phyloP scores from a whole-genome alignment of 192 early-diverging fungal genomes.

The Coemansia sp. region DNA sequence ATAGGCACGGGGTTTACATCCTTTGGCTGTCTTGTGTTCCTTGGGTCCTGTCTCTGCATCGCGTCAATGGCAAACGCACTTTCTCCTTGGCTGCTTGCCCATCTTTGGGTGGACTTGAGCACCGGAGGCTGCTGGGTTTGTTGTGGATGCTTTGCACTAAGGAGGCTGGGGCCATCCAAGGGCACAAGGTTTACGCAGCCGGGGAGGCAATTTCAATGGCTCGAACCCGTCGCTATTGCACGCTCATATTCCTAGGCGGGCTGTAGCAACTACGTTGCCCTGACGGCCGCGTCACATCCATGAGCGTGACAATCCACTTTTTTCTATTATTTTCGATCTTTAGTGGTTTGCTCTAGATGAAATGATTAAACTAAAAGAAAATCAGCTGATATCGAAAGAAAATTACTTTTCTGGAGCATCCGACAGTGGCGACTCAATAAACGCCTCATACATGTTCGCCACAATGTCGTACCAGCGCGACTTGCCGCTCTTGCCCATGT shows the following conservation, averaged over 20 bases:
- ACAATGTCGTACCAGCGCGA: conserved; percentile 47
- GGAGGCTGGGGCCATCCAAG: too few relatives aligned
- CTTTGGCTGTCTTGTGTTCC: not conserved
- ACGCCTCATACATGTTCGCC: conserved; percentile 8
- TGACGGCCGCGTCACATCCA: conserved; percentile 53
- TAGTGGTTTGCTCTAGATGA: not conserved
- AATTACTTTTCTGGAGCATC: not conserved
- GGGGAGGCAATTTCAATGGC: conserved; percentile 14
- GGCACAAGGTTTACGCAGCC: not conserved
- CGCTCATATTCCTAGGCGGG: conserved; percentile 52
- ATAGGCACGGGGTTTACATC: conserved; percentile 31
- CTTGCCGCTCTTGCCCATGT: conserved; percentile 52
- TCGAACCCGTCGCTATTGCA: conserved; percentile 38
- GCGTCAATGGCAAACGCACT: not conserved
- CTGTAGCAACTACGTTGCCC: conserved; percentile 41
- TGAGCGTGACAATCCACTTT: conserved; percentile 28
- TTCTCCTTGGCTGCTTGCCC: conserved; percentile 1
- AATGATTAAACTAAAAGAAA: not conserved
- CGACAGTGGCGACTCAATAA: conserved; percentile 5
- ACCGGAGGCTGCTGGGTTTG: not conserved
- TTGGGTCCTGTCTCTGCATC: not conserved
- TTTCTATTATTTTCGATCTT: conserved; percentile 1
- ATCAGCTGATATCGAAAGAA: not conserved
- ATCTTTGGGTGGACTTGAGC: not conserved
- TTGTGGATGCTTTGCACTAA: too few relatives aligned